A percentile compares a stretch with the other conserved stretches of the same genome.
Evolutionary conservation across 164 flowering plant genomes (phyloP).

Genomic region (Taxillus chinensis): DNA sequence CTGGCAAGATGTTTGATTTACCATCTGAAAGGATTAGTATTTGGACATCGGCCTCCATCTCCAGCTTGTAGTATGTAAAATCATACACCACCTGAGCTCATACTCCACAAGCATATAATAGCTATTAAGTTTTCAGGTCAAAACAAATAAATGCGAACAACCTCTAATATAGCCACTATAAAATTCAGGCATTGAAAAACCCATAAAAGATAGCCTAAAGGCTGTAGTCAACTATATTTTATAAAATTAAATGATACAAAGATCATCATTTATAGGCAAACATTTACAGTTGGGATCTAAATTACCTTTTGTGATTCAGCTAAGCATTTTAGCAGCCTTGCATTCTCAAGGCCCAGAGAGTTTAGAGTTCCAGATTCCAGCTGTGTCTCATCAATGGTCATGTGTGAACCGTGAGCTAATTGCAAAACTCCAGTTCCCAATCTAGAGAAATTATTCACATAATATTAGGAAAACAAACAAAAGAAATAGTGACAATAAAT

Average conservation of each 20-base stretch:
- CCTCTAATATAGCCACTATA: not conserved
- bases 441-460: slow-evolving; percentile 26
- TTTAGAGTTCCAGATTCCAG: slow-evolving; percentile 64
- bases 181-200: no score
- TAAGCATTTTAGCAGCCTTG: slow-evolving; percentile 52
- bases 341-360: slow-evolving; percentile 65
- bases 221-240: no score
- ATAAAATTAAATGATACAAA: no score
- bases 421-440: slow-evolving; percentile 71
- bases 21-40: slow-evolving; percentile 74
- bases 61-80: slow-evolving; percentile 78
- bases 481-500: not conserved
- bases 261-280: no score
- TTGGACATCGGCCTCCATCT: slow-evolving; percentile 74
- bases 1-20: slow-evolving; percentile 78
- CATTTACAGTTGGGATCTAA: not conserved
- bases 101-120: not conserved
- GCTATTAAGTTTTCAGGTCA: not conserved
- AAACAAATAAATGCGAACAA: not conserved
- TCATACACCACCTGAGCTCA: slow-evolving; percentile 77
- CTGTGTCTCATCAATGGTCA: slow-evolving; percentile 76
- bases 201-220: no score
- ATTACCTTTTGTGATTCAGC: slow-evolving; percentile 71
- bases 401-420: slow-evolving; percentile 76
- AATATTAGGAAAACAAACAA: slow-evolving; percentile 4